Evolutionary conservation across 2,329 filamentous ascomycete genomes (phyloP).

Genomic region (Aureobasidium namibiae): DNA sequence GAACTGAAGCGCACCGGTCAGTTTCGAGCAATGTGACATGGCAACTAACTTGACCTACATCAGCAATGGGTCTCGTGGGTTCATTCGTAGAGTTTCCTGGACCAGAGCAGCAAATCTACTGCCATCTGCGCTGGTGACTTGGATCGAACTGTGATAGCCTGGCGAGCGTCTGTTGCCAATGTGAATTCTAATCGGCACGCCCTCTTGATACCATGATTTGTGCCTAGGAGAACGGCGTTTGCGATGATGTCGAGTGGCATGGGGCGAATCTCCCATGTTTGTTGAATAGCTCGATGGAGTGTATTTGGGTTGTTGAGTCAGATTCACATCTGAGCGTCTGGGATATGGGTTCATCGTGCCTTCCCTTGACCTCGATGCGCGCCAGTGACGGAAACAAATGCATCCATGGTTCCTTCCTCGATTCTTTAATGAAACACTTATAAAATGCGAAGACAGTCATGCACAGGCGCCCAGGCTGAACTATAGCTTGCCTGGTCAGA

Average conservation of each 20-base stretch:
- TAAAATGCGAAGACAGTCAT: not conserved
- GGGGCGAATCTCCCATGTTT: constrained; percentile 6
- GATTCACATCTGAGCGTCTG: constrained; percentile 4
- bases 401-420: not conserved
- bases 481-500: constrained; percentile 6
- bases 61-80: constrained; percentile 26
- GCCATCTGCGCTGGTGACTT: constrained; percentile 22
- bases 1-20: constrained; percentile 11
- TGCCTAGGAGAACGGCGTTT: constrained; percentile 17
- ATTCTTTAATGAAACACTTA: not conserved
- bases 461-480: not conserved
- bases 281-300: not conserved
- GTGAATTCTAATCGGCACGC: constrained; percentile 22
- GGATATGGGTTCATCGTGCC: constrained; percentile 5
- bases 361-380: not conserved
- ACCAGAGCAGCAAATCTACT: constrained; percentile 24
- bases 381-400: not conserved
- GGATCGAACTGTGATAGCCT: constrained; percentile 23
- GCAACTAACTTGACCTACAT: constrained; percentile 17
- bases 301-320: not conserved
- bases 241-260: not conserved
- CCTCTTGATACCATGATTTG: constrained; percentile 18
- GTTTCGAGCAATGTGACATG: not conserved
- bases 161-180: constrained; percentile 24
- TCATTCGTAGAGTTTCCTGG: constrained; percentile 24